Base-by-base conservation (phyloP, 108 stramenopile genomes). In the Cyclotella distinguenda region DNA sequence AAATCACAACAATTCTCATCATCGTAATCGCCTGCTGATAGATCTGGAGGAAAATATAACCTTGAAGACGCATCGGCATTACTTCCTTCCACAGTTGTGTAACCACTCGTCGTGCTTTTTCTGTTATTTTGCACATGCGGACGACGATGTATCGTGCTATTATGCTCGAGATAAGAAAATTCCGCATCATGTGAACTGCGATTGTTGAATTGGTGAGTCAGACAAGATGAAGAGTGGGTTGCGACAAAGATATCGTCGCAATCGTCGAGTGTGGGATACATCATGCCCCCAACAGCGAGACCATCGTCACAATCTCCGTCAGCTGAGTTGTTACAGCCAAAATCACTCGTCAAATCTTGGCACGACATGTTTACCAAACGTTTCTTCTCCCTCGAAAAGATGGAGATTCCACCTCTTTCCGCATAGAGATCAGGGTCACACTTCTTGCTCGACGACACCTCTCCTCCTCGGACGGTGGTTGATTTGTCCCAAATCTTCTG, bases 401-500 rank as follows among this genome's bases (percentile, higher is more conserved):
- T 36, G 33, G 33, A 1, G 22, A 55, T 55, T 9, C 54, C 54
- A 34, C 33, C 35, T 1, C 35, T 3, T 34, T 35, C 21, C n/a
- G n/a, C 50, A 30, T 4, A 15, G 50, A n/a, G n/a, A n/a, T n/a
- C n/a, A n/a, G n/a, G n/a, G n/a, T n/a, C 4, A 13, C 2, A 12
- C 21, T 23, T 5, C 2, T 21, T 6, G 12, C 10, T 28, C 50
- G 28, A 31, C 9, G 12, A 3, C 3, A 16, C 1, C 27, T 52
- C 21, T 27, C 16, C 40, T 42, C 13, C 40, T 13, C n/a, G 40
- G 40, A 5, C 5, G n/a, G n/a, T 42, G 5, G 44, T 34, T 21
- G 66, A 76, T 44, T 68, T 68, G 43, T 59, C 48, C 74, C 66
- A 76, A 18, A 76, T 76, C 62, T 51, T 63, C 26, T 76, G 53